Percentiles rank a stretch among this genome's conserved stretches.
Conservation (phyloP, 2,329 filamentous ascomycete genomes). For the Colletotrichum tamarilloi region DNA sequence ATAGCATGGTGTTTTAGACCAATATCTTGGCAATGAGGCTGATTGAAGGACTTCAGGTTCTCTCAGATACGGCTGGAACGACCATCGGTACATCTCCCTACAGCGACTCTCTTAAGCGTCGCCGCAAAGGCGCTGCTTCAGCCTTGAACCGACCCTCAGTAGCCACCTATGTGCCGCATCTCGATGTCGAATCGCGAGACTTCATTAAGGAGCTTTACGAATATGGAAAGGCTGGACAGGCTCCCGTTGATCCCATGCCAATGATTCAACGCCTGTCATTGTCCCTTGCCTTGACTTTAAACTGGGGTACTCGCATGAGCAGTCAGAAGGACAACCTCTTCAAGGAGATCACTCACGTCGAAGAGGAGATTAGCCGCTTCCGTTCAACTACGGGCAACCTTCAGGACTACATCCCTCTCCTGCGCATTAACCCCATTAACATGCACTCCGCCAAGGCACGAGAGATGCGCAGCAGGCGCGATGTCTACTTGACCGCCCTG, state of each 20-base stretch:
- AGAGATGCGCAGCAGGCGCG: slow-evolving; percentile 69
- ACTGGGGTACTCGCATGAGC: slow-evolving; percentile 73
- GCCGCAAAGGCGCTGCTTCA: slow-evolving; percentile 73
- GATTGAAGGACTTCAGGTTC: slow-evolving; percentile 53
- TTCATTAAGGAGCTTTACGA: slow-evolving; percentile 71
- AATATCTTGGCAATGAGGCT: neutral
- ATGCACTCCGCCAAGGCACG: slow-evolving; percentile 67
- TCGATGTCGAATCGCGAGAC: slow-evolving; percentile 71
- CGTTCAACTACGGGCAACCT: slow-evolving; percentile 70
- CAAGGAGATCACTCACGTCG: slow-evolving; percentile 71
- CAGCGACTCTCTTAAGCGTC: slow-evolving; percentile 71
- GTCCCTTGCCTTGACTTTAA: slow-evolving; percentile 72
- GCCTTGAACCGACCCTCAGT: slow-evolving; percentile 74
- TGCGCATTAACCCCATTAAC: slow-evolving; percentile 71
- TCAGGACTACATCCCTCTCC: slow-evolving; percentile 70
- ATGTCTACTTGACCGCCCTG: slow-evolving; percentile 68
- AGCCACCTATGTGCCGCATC: slow-evolving; percentile 69
- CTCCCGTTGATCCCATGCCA: slow-evolving; percentile 72
- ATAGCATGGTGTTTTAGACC: neutral
- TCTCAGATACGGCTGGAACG: slow-evolving; percentile 73
- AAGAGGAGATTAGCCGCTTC: slow-evolving; percentile 70
- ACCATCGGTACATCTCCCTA: slow-evolving; percentile 77
- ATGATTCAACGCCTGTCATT: slow-evolving; percentile 74
- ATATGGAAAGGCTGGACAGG: slow-evolving; percentile 65
- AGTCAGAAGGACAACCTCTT: slow-evolving; percentile 67